Base-by-base conservation (phyloP, 1,284 basidiomycete species). In the Sporisorium reilianum region DNA sequence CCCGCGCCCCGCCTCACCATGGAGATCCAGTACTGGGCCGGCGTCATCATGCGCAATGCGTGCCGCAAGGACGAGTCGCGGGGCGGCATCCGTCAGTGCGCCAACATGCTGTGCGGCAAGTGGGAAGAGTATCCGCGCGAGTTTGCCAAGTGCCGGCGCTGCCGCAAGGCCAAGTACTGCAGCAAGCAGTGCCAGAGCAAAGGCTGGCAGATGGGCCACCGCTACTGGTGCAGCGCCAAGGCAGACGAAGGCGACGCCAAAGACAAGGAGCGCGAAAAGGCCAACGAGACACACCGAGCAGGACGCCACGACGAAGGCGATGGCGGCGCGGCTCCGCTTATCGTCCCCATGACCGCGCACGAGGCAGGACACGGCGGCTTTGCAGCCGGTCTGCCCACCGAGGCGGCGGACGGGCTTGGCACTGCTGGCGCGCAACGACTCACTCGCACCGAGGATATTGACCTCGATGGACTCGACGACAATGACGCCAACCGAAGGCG, bases 11-110 rank as follows among this genome's bases (percentile, higher is more conserved):
- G 64, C 89, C 87, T 98, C 6, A 94, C 95, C 0, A 88, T 88
- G 23, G 95, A 98, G 85, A 97, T 99, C 54, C 94, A 98, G 86
- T 98, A 97, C 83, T 99, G 96, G 97, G 96, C 96, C 0, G 95
- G 95, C 4, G 96, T 98, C 14, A 97, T 98, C 81, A 99, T 99
- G 96, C 89, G 97, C 55, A 99, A 99, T 84, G 96, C 97, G 8
- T 99, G 96, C 86, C 88, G 96, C 84, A 99, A 99, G 88, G 96
- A 99, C 82, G 95, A 97, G 69, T 70, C 74, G 23, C 87, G 92
- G 46, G 94, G 94, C 66, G 97, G 97, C 5, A 95, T 98, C 72
- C 87, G 96, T 64, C 97, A 98, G 85, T 99, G 96, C 87, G 97
- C 97, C 5, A 97, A 97, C 85, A 98, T 89, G 64, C 55, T 66